phyloP scores from a whole-genome alignment of 1,284 basidiomycete species.

The Microstroma glucosiphilum region DNA sequence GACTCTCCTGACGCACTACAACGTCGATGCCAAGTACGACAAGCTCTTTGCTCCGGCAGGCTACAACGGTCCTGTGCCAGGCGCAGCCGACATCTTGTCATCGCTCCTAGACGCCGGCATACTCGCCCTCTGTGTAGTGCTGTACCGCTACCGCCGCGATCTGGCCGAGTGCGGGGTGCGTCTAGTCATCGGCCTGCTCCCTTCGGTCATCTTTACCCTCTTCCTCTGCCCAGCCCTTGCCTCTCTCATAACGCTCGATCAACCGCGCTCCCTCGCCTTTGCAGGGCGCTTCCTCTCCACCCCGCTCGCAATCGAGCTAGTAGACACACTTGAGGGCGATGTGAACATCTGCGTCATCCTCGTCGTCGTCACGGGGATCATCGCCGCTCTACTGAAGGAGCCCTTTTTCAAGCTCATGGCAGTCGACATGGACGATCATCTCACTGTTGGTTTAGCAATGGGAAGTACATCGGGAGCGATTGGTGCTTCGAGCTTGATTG shows the following conservation, averaged over 20 bases:
- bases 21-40: slow-evolving; percentile 30
- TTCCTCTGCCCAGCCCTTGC: slow-evolving; percentile 36
- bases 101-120: slow-evolving; percentile 39
- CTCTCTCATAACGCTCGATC: slow-evolving; percentile 23
- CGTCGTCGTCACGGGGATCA: slow-evolving; percentile 40
- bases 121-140: slow-evolving; percentile 35
- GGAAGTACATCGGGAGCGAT: slow-evolving; percentile 39
- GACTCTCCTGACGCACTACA: slow-evolving; percentile 24
- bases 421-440: slow-evolving; percentile 25
- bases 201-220: slow-evolving; percentile 26
- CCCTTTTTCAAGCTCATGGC: slow-evolving; percentile 31
- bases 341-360: slow-evolving; percentile 37
- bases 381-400: slow-evolving; percentile 37
- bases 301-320: slow-evolving; percentile 37
- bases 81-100: slow-evolving; percentile 37
- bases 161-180: slow-evolving; percentile 22
- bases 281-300: slow-evolving; percentile 38
- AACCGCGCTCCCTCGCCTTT: slow-evolving; percentile 26
- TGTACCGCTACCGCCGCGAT: slow-evolving; percentile 40
- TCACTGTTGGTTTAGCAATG: slow-evolving; percentile 37
- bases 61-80: slow-evolving; percentile 35
- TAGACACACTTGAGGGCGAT: slow-evolving; percentile 32
- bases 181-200: slow-evolving; percentile 28
- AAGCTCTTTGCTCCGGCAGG: slow-evolving; percentile 24
- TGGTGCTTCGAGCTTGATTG: slow-evolving; percentile 31